Percentiles rank a stretch among this genome's conserved stretches.
Conservation (phyloP, 176 grass and related monocot genomes). For the Olyra latifolia region DNA sequence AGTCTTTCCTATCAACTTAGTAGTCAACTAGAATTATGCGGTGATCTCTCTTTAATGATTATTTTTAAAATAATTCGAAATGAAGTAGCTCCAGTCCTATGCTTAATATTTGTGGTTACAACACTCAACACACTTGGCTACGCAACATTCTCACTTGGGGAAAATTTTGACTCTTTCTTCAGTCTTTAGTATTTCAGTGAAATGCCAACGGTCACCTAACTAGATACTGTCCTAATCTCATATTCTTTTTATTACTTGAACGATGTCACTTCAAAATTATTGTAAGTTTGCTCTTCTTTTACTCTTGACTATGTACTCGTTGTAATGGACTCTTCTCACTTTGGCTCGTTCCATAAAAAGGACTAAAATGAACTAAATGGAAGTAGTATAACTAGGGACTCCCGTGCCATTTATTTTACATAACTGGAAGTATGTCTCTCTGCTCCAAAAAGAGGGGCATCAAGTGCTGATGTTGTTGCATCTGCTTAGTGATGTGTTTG, state of each 20-base stretch:
- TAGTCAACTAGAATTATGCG: not conserved
- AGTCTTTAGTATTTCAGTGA: not conserved
- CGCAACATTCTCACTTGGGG: not conserved
- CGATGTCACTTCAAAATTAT: not conserved
- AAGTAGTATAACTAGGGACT: not conserved
- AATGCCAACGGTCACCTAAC: not conserved
- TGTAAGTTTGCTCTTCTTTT: not conserved
- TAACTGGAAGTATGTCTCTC: not conserved
- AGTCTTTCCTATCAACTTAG: not conserved
- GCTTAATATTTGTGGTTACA: not conserved
- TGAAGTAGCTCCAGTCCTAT: not conserved
- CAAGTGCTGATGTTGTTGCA: conserved; percentile 22
- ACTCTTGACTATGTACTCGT: not conserved
- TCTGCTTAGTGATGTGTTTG: conserved; percentile 75
- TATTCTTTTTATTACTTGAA: not conserved
- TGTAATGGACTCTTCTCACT: not conserved
- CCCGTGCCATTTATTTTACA: not conserved
- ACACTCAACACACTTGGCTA: not conserved
- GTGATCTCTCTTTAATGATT: not conserved
- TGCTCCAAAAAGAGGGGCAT: not conserved
- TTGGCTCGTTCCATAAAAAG: not conserved
- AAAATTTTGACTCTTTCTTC: not conserved
- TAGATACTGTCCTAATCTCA: not conserved
- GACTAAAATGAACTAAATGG: not conserved
- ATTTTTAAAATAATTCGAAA: not conserved